These are phyloP conservation scores for Laguncularia racemosa DNA, from an alignment of 345 rosid genomes.

Conservation along the genomic window DNA sequence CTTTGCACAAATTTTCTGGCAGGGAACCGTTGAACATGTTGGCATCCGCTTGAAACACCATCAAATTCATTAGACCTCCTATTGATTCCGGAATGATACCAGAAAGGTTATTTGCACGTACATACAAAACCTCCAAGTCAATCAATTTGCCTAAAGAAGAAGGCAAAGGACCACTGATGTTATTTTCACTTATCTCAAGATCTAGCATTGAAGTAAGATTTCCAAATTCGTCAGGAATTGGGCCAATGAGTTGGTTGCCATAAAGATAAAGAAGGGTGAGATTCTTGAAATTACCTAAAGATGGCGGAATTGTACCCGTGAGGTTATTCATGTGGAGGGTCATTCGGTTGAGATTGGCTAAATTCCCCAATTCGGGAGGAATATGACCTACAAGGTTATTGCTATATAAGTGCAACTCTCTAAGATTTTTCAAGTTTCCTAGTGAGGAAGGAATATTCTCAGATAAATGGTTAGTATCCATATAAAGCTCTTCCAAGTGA, in stretches of 20 bases:
- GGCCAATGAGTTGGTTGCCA: neutral
- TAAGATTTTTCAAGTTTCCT: neutral
- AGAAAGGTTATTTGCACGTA: slow-evolving; percentile 21
- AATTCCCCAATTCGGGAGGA: slow-evolving; percentile 2
- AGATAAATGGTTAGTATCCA: slow-evolving; percentile 6
- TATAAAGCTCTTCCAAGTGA: neutral
- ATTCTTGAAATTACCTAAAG: too few species aligned
- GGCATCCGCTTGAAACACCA: neutral
- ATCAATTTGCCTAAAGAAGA: slow-evolving; percentile 20
- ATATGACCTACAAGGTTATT: slow-evolving; percentile 12
- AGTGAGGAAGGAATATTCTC: slow-evolving; percentile 14
- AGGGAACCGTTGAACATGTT: neutral
- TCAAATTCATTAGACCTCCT: slow-evolving; percentile 4
- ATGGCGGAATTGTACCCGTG: neutral
- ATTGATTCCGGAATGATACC: slow-evolving; percentile 23
- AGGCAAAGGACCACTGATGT: slow-evolving; percentile 1
- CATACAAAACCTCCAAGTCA: slow-evolving; percentile 17
- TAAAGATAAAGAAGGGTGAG: too few species aligned
- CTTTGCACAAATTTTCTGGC: neutral
- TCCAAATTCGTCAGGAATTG: slow-evolving; percentile 4
- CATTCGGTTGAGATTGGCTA: neutral
- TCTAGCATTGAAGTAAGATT: slow-evolving; percentile 1
- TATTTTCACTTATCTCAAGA: neutral
- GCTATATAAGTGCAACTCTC: neutral
- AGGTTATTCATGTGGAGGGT: slow-evolving; percentile 1